These are phyloP conservation scores for Lentinula sp. DNA, from an alignment of 768 basidiomycete genomes.

Conservation along the genomic window DNA sequence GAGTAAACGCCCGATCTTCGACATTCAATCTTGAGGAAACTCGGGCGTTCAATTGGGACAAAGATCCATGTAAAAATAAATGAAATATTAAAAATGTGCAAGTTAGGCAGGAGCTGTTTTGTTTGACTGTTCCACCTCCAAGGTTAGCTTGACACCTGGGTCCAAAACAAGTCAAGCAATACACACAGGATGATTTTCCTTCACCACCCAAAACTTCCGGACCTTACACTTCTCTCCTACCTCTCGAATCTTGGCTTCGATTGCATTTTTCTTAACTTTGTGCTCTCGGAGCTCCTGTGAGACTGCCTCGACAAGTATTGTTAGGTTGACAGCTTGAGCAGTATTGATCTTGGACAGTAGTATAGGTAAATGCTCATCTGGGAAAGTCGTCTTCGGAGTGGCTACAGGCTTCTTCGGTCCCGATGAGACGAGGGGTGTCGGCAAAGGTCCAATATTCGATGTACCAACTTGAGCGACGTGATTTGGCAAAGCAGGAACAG, in stretches of 20 bases:
- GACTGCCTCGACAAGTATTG: conserved; percentile 65
- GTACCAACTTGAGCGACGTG: background rate
- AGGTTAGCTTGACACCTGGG: background rate
- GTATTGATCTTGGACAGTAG: conserved; percentile 59
- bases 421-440: conserved; percentile 10
- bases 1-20: background rate
- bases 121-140: background rate
- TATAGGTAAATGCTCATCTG: conserved; percentile 53
- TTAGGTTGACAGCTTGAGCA: conserved; percentile 56
- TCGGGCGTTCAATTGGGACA: background rate
- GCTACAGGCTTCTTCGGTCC: conserved; percentile 17
- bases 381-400: conserved; percentile 57
- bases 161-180: background rate
- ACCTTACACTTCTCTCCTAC: conserved; percentile 70
- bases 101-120: background rate
- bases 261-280: conserved; percentile 77
- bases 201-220: conserved; percentile 71
- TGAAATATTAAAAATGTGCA: background rate
- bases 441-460: conserved; percentile 2
- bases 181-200: conserved; percentile 20
- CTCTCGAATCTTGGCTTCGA: conserved; percentile 77
- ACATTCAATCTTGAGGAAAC: background rate
- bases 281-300: conserved; percentile 62
- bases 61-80: background rate
- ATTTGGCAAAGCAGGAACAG: conserved; percentile 40